These are phyloP conservation scores for Liquidambar formosana DNA, from an alignment of 164 flowering plant genomes.

Conservation along the genomic window DNA sequence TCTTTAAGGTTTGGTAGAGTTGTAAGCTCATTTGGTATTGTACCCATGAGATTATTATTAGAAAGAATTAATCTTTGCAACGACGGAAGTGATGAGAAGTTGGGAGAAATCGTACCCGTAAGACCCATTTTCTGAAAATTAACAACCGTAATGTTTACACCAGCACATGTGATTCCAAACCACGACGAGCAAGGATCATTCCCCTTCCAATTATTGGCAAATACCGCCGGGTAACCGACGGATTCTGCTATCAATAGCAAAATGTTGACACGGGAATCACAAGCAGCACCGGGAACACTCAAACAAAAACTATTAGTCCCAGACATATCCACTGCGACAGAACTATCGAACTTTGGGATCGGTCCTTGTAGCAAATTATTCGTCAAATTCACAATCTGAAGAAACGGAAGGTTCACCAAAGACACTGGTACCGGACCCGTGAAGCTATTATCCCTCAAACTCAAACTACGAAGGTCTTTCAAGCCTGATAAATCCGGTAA, in stretches of 20 bases:
- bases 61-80: slow-evolving; percentile 55
- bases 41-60: slow-evolving; percentile 59
- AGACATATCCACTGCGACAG: slow-evolving; percentile 30
- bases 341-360: slow-evolving; percentile 32
- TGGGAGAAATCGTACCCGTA: slow-evolving; percentile 69
- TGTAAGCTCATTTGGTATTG: slow-evolving; percentile 67
- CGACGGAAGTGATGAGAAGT: slow-evolving; percentile 36
- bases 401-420: slow-evolving; percentile 24
- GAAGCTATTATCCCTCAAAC: slow-evolving; percentile 51
- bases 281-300: slow-evolving; percentile 37
- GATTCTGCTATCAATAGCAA: slow-evolving; percentile 38
- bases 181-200: slow-evolving; percentile 76
- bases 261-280: slow-evolving; percentile 41
- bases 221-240: slow-evolving; percentile 53
- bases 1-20: slow-evolving; percentile 36
- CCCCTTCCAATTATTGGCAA: slow-evolving; percentile 74
- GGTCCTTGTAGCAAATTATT: slow-evolving; percentile 65
- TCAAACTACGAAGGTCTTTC: slow-evolving; percentile 25
- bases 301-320: slow-evolving; percentile 53
- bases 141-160: slow-evolving; percentile 41
- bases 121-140: slow-evolving; percentile 57
- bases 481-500: slow-evolving; percentile 53
- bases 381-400: slow-evolving; percentile 48
- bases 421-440: slow-evolving; percentile 61
- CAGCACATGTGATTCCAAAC: slow-evolving; percentile 53